Evolutionary conservation across 169 alveolate species (phyloP), one percentile per base, ranked within the genome.

Genomic region (Babesia ovis): DNA sequence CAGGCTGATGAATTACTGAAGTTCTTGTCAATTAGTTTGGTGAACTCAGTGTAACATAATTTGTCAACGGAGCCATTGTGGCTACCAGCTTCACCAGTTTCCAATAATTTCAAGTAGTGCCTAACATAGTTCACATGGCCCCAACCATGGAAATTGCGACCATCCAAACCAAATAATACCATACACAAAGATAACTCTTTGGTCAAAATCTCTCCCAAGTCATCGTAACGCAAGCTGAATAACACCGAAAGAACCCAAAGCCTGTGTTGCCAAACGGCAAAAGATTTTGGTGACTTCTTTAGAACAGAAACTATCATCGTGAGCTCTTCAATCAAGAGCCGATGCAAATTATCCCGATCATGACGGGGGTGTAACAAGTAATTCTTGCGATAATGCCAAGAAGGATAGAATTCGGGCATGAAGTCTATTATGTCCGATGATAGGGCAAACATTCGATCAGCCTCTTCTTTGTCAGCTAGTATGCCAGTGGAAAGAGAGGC

Each of bases 61-160:
- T 45, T 53, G 20, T 72, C 75, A 11, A 37, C 75, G n/a, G 35
- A n/a, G 5, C 22, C 59, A 39, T 39, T 14, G 14, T 39, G 8
- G 20, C 8, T 5, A 34, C 68, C 43, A 22, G 51, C 9, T 46
- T 32, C 54, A n/a, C 46, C 22, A 22, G 37, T 18, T 50, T 45
- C 67, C 68, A 81, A 41, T 22, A 43, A 27, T 56, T 67, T 62
- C 22, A 81, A 35, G 34, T 81, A 79, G 39, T 79, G 86, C 12
- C 48, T 25, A 12, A 79, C 57, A 39, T 27, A 81, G 74, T 81
- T 81, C 25, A 62, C 43, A 50, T 81, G 71, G 58, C 80, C 60
- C 89, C 89, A 81, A 34, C 89, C 57, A 25, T 81, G 89, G 64
- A 81, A 81, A 51, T 81, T 81, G 11, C 89, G 82, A 31, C 84